phyloP scores from a whole-genome alignment of 768 basidiomycete species.

The Tricholoma saponaceum region DNA sequence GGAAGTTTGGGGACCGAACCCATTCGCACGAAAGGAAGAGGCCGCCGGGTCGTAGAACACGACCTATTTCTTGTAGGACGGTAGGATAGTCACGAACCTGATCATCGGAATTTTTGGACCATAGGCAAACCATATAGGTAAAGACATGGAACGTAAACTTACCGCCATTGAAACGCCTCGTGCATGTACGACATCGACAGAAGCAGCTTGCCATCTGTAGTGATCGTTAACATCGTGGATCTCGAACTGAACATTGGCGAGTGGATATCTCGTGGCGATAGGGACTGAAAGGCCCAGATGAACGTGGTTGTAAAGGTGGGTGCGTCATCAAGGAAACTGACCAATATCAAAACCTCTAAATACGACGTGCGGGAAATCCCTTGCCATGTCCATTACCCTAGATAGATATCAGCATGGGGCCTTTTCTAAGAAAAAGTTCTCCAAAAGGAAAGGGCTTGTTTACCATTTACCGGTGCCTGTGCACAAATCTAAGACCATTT shows the following conservation, averaged over 20 bases:
- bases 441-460: slow-evolving; percentile 21
- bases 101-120: not conserved
- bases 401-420: slow-evolving; percentile 7
- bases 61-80: slow-evolving; percentile 53
- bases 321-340: slow-evolving; percentile 27
- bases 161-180: slow-evolving; percentile 59
- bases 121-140: not conserved
- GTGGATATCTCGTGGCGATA: slow-evolving; percentile 62
- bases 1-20: slow-evolving; percentile 38
- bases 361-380: slow-evolving; percentile 54
- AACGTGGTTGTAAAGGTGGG: not conserved
- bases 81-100: slow-evolving; percentile 54
- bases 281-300: slow-evolving; percentile 46
- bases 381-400: slow-evolving; percentile 77
- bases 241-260: slow-evolving; percentile 59
- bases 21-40: slow-evolving; percentile 67
- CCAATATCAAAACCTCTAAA: slow-evolving; percentile 79
- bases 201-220: slow-evolving; percentile 45
- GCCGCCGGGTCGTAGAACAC: slow-evolving; percentile 69
- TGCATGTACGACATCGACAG: slow-evolving; percentile 69
- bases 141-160: slow-evolving; percentile 21
- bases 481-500: slow-evolving; percentile 67
- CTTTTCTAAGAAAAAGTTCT: slow-evolving; percentile 12
- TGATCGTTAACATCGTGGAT: slow-evolving; percentile 56
- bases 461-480: slow-evolving; percentile 76